phyloP scores from a whole-genome alignment of 2,329 filamentous ascomycete genomes.

The Apiospora koreana region DNA sequence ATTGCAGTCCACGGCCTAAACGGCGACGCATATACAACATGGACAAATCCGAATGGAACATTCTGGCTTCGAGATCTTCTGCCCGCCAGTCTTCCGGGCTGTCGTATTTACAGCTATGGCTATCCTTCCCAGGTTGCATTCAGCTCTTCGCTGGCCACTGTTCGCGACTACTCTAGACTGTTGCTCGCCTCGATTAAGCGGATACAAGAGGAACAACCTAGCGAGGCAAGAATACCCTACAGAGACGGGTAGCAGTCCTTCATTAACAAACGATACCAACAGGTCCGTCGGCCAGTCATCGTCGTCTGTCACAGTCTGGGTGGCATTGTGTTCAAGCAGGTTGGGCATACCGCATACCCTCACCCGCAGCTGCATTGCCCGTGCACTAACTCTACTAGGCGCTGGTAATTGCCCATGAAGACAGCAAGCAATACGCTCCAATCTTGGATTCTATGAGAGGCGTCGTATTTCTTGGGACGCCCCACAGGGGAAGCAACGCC shows the following conservation, averaged over 20 bases:
- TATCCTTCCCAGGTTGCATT: constrained; percentile 22
- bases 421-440: constrained; percentile 14
- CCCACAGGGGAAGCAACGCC: constrained; percentile 30
- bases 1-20: constrained; percentile 27
- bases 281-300: constrained; percentile 22
- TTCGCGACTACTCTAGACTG: constrained; percentile 20
- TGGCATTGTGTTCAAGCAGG: constrained; percentile 31
- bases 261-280: not conserved
- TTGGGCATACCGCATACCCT: constrained; percentile 10
- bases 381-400: constrained; percentile 18
- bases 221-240: too few relatives aligned
- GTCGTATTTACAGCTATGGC: constrained; percentile 25
- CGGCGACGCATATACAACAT: constrained; percentile 22
- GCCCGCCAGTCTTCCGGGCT: constrained; percentile 22
- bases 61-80: constrained; percentile 26
- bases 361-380: not conserved
- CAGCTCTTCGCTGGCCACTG: constrained; percentile 14
- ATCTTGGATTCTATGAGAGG: constrained; percentile 22
- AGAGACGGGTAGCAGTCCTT: not conserved
- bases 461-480: constrained; percentile 33
- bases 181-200: constrained; percentile 19
- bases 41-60: constrained; percentile 20
- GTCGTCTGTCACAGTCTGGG: constrained; percentile 33
- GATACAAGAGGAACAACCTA: too few relatives aligned
- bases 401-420: constrained; percentile 23